phyloP scores from a whole-genome alignment of 257 asterid genomes.

The Solanum raphanifolium region DNA sequence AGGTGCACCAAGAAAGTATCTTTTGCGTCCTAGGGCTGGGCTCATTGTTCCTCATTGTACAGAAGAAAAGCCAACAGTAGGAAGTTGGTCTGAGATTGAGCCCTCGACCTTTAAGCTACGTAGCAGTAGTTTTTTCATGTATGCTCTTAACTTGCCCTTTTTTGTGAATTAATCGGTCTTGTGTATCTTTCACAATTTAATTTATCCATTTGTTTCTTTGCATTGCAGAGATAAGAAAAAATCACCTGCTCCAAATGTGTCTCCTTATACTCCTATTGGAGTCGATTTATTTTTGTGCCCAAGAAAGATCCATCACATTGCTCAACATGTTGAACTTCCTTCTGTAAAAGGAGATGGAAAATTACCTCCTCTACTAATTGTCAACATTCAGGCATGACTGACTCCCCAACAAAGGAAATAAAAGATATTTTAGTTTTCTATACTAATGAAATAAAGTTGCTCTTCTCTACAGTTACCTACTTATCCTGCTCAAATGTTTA shows the following conservation, averaged over 20 bases:
- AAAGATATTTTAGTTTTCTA: background rate
- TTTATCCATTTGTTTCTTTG: background rate
- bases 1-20: constrained; percentile 62
- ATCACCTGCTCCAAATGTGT: constrained; percentile 50
- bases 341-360: constrained; percentile 44
- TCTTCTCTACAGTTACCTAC: constrained; percentile 58
- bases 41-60: constrained; percentile 54
- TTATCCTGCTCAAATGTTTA: constrained; percentile 75
- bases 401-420: background rate
- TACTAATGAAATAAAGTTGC: background rate
- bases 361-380: constrained; percentile 63
- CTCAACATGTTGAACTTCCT: constrained; percentile 87
- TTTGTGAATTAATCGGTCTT: background rate
- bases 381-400: constrained; percentile 71
- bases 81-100: constrained; percentile 74
- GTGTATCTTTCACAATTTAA: background rate
- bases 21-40: constrained; percentile 85
- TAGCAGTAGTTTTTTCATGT: constrained; percentile 79
- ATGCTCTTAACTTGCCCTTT: constrained; percentile 13
- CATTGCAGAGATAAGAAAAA: constrained; percentile 91
- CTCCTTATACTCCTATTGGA: constrained; percentile 89
- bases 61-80: constrained; percentile 54
- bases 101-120: constrained; percentile 88
- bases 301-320: constrained; percentile 79
- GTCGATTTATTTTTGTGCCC: constrained; percentile 67